Base-by-base conservation (phyloP, 495 filamentous ascomycete genomes). In the Friedmanniomyces endolithicus region DNA sequence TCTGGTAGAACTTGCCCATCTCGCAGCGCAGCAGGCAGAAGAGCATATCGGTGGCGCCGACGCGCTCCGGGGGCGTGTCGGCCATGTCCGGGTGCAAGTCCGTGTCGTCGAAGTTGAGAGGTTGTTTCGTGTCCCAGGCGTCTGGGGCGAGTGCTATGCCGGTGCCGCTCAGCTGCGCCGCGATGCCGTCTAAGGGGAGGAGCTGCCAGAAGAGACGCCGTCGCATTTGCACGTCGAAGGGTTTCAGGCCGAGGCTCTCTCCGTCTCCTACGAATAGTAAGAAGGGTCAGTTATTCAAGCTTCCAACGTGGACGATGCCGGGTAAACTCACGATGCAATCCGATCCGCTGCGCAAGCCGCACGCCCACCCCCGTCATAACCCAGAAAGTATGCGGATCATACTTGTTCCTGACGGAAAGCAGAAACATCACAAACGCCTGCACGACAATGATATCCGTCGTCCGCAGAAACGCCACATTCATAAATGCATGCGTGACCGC, bases 161-260 rank as follows among this genome's bases (percentile, higher is more conserved):
- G 22, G 55, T 52, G 27, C 62, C 58, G 29, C 55, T 44, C 16
- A 64, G 37, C 24, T 59, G 55, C 2, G 46, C 41, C 0, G 62
- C 52, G 1, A 61, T 40, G 25, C 55, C 40, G 43, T 65, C 63
- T 11, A 64, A 48, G n/a, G 60, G 56, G 11, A 54, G 24, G 20
- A 65, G 29, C 35, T 63, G 61, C 63, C 61, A 60, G 52, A 60
- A 65, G 8, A 65, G 46, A 12, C 63, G 44, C 16, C 60, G 46
- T 1, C 57, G 35, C 41, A 65, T 55, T 40, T 65, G 49, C n/a
- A 52, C 47, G 29, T 62, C 60, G 35, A 65, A 65, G 16, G 63
- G 63, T 17, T 52, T 47, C 0, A 65, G 19, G 0, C 59, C 54
- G 0, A 58, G 48, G 16, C 46, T 41, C n/a, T 58, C 43, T 2